A percentile compares a stretch with the other conserved stretches of the same genome.
Conservation (phyloP, 2,329 filamentous ascomycete species). For the Xenosphaeropsis pyriputrescens region DNA sequence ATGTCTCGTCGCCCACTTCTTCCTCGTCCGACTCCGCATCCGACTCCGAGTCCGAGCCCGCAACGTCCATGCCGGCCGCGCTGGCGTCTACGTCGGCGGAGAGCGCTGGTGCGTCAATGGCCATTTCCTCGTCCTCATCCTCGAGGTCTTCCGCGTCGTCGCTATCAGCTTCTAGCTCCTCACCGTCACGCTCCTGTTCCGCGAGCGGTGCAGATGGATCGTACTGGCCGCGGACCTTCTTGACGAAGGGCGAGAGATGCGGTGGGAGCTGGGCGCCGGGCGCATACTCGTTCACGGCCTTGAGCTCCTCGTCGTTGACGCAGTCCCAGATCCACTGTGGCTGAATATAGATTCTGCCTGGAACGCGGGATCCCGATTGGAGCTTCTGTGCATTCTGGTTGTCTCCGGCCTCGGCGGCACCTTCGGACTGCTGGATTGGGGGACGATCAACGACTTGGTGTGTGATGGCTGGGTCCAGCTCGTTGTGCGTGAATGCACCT, state of each 20-base stretch:
- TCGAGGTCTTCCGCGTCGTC: conserved; percentile 27
- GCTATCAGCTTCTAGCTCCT: conserved; percentile 58
- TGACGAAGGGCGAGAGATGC: conserved; percentile 92
- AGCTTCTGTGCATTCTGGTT: conserved; percentile 47
- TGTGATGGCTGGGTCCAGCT: conserved; percentile 77
- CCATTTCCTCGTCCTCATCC: conserved; percentile 23
- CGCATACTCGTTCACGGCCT: conserved; percentile 75
- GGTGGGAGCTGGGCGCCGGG: conserved; percentile 84
- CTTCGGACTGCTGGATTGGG: conserved; percentile 42
- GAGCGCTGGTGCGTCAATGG: conserved; percentile 28
- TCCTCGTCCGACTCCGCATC: conserved; percentile 22
- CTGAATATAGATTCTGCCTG: conserved; percentile 86
- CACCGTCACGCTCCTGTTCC: conserved; percentile 76
- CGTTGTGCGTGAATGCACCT: conserved; percentile 82
- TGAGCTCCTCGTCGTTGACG: conserved; percentile 79
- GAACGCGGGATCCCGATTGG: conserved; percentile 55
- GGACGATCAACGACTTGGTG: conserved; percentile 94
- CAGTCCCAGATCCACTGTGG: conserved; percentile 99
- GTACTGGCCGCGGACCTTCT: conserved; percentile 73
- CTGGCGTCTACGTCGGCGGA: conserved; percentile 14
- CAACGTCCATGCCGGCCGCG: conserved; percentile 18
- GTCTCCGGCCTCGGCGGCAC: conserved; percentile 36
- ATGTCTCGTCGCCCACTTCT: conserved; percentile 8
- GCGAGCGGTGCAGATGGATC: conserved; percentile 78
- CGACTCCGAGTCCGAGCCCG: conserved; percentile 19